Percentiles rank a stretch among this genome's conserved stretches.
These are phyloP conservation scores for Podospora conica DNA, from an alignment of 495 filamentous ascomycete species.

Conservation along the genomic window DNA sequence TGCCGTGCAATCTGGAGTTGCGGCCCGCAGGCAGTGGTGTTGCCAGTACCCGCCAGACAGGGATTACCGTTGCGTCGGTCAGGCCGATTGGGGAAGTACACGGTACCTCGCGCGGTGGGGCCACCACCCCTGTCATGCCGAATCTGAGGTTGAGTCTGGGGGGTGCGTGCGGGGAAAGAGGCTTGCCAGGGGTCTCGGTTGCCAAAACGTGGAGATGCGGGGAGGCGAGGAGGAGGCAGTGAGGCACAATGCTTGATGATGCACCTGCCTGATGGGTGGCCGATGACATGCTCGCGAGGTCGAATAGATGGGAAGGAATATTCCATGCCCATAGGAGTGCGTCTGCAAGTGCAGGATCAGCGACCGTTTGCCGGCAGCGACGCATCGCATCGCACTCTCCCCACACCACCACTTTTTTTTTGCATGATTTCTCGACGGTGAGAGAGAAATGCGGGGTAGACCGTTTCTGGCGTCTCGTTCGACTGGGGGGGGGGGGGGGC, in stretches of 20 bases:
- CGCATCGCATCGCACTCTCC: background rate
- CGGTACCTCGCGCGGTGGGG: constrained; percentile 3
- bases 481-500: too few species aligned
- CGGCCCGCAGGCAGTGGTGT: constrained; percentile 27
- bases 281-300: background rate
- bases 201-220: constrained; percentile 5
- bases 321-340: constrained; percentile 2
- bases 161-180: background rate
- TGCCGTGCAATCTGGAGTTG: constrained; percentile 29
- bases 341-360: background rate
- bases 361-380: background rate
- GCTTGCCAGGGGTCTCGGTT: background rate
- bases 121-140: background rate
- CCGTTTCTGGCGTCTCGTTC: background rate
- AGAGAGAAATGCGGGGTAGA: constrained; percentile 6
- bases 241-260: background rate
- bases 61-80: constrained; percentile 2
- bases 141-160: background rate
- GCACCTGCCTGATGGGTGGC: constrained; percentile 5
- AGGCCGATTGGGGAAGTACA: constrained; percentile 11
- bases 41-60: constrained; percentile 13
- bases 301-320: constrained; percentile 8
- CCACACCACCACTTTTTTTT: background rate
- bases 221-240: background rate
- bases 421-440: background rate